Evolutionary conservation across 2,329 filamentous ascomycete species (phyloP).

Genomic region (Exophiala oligosperma): DNA sequence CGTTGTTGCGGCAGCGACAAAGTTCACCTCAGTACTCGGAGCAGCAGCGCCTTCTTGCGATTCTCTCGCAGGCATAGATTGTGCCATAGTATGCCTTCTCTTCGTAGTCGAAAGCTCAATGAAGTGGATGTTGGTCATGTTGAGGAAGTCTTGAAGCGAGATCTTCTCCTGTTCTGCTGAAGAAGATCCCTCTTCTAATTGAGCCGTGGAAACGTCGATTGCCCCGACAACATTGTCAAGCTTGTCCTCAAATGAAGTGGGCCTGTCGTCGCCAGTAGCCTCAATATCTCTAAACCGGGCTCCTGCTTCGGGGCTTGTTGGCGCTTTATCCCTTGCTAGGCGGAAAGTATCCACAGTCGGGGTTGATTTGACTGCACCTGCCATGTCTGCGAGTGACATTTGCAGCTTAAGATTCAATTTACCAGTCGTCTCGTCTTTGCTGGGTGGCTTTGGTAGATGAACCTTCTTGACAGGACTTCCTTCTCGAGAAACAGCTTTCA

Average conservation of each 20-base stretch:
- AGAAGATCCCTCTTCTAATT: constrained; percentile 24
- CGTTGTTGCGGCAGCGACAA: constrained; percentile 82
- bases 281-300: constrained; percentile 55
- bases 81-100: constrained; percentile 71
- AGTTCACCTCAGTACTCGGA: constrained; percentile 21
- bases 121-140: constrained; percentile 94
- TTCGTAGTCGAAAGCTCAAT: constrained; percentile 99
- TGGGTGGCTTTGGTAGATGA: constrained; percentile 66
- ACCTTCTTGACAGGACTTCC: constrained; percentile 76
- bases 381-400: constrained; percentile 45
- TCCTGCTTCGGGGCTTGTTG: constrained; percentile 59
- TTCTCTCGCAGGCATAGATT: constrained; percentile 10
- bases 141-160: constrained; percentile 86
- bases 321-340: constrained; percentile 45
- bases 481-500: constrained; percentile 63
- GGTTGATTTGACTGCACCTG: constrained; percentile 30
- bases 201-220: constrained; percentile 26
- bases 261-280: constrained; percentile 15
- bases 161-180: constrained; percentile 60
- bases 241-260: constrained; percentile 32
- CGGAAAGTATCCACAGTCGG: constrained; percentile 49
- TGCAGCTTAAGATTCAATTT: constrained; percentile 44
- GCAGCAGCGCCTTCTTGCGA: constrained; percentile 9
- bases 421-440: constrained; percentile 66
- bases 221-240: constrained; percentile 32